A percentile compares a stretch with the other conserved stretches of the same genome.
These are phyloP conservation scores for Saturnispora besseyi DNA, from an alignment of 805 yeast species.

Conservation along the genomic window DNA sequence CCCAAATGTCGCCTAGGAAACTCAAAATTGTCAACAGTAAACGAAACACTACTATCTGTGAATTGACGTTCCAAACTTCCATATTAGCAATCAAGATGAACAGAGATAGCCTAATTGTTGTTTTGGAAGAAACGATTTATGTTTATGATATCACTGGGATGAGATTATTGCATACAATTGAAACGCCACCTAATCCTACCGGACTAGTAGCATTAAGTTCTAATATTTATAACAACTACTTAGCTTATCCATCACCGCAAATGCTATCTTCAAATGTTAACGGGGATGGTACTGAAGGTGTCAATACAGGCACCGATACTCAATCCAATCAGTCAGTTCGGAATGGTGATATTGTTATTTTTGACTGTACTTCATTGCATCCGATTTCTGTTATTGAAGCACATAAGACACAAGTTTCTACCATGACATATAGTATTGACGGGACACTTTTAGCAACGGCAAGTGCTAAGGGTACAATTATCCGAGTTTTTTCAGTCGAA, in stretches of 20 bases:
- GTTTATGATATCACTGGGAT: conserved; percentile 87
- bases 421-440: conserved; percentile 60
- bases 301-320: not conserved
- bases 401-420: conserved; percentile 71
- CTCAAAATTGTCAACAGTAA: conserved; percentile 79
- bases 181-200: conserved; percentile 47
- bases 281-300: not conserved
- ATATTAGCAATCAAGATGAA: conserved; percentile 73
- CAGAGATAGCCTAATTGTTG: conserved; percentile 74
- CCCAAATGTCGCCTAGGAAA: conserved; percentile 70
- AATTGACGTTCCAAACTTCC: conserved; percentile 76
- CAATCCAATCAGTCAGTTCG: conserved; percentile 15
- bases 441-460: conserved; percentile 87
- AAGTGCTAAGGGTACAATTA: conserved; percentile 83
- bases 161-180: conserved; percentile 69
- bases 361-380: conserved; percentile 65
- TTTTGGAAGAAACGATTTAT: conserved; percentile 74
- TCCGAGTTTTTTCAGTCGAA: conserved; percentile 71
- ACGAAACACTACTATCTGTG: conserved; percentile 64
- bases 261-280: conserved; percentile 27
- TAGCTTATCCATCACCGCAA: conserved; percentile 76
- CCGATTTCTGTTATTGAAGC: conserved; percentile 87
- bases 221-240: conserved; percentile 38
- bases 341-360: conserved; percentile 73
- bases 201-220: conserved; percentile 61